Base-by-base conservation (phyloP, 2,329 filamentous ascomycete species). In the Fusarium subglutinans region DNA sequence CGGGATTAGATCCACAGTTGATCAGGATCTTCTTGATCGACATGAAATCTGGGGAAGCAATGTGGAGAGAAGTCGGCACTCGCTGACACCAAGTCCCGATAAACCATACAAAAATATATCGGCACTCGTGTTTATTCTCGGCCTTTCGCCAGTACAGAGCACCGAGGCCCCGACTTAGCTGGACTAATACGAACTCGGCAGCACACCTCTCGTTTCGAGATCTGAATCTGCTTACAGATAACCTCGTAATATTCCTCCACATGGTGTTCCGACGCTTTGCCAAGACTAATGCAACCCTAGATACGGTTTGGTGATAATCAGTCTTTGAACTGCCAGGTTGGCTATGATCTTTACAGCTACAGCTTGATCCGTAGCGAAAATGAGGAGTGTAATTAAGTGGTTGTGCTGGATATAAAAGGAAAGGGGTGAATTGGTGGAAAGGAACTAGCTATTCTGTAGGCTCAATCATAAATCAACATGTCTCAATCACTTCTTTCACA, bases 361-460 rank as follows among this genome's bases (percentile, higher is more conserved):
- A 24, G 12, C 9, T 38, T 20, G 14, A 17, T 35, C 6, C 12
- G 8, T 20, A 3, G 13, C 5, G 13, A 22, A 13, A 28, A 38
- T 38, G 2, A 2, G 13, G 33, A 38, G 33, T 17, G 14, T 22
- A 22, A 7, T 38, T 26, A 8, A 17, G 3, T 38, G 4, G 2
- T 6, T 22, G 2, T 17, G 10, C 2, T 38, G 14, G 8, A 26
- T 38, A 38, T 22, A 38, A 22, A 26, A 37, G 24, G 18, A 22
- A 22, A 38, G 8, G 10, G 7, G n/a, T 4, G 18, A 14, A 8
- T 26, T 26, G 9, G 6, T 15, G 5, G n/a, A 22, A 15, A 2
- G 3, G 5, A 2, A 28, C 13, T 10, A 17, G 8, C 4, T 38
- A 1, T 38, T 38, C 50, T 28, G 0, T 1, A 7, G n/a, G 8